Conservation (phyloP, 2,329 filamentous ascomycete species). For the Chaetomiaceae sp. region DNA sequence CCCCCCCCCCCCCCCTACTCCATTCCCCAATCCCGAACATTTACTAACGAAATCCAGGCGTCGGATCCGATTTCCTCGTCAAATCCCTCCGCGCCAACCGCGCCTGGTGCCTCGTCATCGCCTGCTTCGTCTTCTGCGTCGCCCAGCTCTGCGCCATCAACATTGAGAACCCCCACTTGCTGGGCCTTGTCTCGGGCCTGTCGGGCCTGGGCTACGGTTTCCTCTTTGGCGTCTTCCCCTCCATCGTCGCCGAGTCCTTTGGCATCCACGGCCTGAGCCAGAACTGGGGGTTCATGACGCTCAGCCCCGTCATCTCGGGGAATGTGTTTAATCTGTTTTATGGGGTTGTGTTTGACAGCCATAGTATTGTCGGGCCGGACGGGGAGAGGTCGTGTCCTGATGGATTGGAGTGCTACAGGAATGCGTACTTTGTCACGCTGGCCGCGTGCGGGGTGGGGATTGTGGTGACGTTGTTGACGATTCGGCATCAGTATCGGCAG, state of each 20-base stretch:
- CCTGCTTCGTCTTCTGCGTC: constrained; percentile 69
- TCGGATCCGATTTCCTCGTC: constrained; percentile 86
- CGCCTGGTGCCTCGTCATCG: constrained; percentile 83
- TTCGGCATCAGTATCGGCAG: constrained; percentile 51
- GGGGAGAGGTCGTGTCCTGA: constrained; percentile 72
- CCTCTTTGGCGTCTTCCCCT: constrained; percentile 89
- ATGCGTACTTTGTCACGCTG: constrained; percentile 77
- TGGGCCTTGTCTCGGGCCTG: constrained; percentile 74
- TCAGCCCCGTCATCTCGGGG: constrained; percentile 80
- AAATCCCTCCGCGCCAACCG: constrained; percentile 76
- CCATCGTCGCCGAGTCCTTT: constrained; percentile 84
- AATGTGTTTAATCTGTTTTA: constrained; percentile 94
- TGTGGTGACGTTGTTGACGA: constrained; percentile 64
- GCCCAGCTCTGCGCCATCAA: constrained; percentile 74
- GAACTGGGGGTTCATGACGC: constrained; percentile 95
- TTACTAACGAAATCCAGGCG: constrained; percentile 46
- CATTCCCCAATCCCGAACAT: background rate
- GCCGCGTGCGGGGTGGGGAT: constrained; percentile 66
- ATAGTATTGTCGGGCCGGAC: constrained; percentile 63
- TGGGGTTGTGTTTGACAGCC: constrained; percentile 74
- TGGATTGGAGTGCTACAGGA: constrained; percentile 74
- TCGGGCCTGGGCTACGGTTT: constrained; percentile 90
- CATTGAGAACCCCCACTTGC: constrained; percentile 70
- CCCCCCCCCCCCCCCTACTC: background rate
- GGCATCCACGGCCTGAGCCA: constrained; percentile 84